Conservation (phyloP, 768 basidiomycete genomes). For the Butyriboletus loyo region DNA sequence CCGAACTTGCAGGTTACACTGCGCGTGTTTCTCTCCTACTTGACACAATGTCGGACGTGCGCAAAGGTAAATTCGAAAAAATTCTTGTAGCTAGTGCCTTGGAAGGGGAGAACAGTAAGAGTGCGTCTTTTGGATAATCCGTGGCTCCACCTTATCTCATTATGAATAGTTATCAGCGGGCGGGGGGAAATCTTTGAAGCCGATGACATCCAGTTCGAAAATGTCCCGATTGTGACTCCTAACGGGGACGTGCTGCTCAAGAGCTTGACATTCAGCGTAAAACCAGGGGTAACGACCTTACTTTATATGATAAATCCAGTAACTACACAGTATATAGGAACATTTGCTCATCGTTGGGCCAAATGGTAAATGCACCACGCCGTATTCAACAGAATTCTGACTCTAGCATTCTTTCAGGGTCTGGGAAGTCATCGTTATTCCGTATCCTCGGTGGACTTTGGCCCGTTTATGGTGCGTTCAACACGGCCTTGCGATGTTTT, state of each 20-base stretch:
- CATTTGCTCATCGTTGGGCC: conserved; percentile 92
- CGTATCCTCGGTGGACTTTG: conserved; percentile 96
- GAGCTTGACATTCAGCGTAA: conserved; percentile 83
- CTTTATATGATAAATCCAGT: not conserved
- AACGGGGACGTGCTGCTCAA: conserved; percentile 91
- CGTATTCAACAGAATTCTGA: not conserved
- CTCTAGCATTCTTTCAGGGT: conserved; percentile 42
- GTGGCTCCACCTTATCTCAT: not conserved
- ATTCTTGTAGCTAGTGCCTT: conserved; percentile 73
- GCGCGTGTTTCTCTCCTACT: conserved; percentile 85
- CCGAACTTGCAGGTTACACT: conserved; percentile 95
- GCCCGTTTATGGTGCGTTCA: conserved; percentile 58
- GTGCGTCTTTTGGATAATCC: conserved; percentile 41
- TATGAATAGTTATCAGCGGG: conserved; percentile 64
- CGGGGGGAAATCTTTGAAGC: conserved; percentile 79
- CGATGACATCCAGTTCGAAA: conserved; percentile 88
- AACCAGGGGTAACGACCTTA: conserved; percentile 61
- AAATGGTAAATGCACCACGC: conserved; percentile 56
- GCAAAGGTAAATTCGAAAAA: conserved; percentile 84
- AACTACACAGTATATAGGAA: conserved; percentile 49
- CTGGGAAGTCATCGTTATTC: conserved; percentile 90
- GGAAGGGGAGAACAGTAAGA: conserved; percentile 69
- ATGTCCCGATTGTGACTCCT: conserved; percentile 93
- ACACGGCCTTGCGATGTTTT: not conserved
- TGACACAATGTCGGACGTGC: conserved; percentile 87